Percentiles rank a stretch among this genome's conserved stretches.
phyloP scores from a whole-genome alignment of 1,284 basidiomycete genomes.

The Leucoagaricus sp. region DNA sequence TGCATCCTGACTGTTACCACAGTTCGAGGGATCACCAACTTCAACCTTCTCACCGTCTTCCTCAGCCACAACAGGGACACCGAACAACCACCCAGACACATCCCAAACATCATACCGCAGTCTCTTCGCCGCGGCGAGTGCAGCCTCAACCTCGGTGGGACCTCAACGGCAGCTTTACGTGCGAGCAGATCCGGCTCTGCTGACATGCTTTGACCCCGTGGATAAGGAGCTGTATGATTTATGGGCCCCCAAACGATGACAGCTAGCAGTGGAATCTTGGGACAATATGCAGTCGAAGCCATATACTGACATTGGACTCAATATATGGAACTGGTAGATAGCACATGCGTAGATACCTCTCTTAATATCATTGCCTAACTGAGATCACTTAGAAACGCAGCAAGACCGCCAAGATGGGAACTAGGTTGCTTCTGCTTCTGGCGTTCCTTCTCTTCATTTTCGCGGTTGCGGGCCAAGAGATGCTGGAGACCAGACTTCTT shows the following conservation, averaged over 20 bases:
- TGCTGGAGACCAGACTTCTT: slow-evolving; percentile 49
- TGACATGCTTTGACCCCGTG: slow-evolving; percentile 69
- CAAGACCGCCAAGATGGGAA: slow-evolving; percentile 38
- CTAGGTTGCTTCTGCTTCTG: slow-evolving; percentile 24
- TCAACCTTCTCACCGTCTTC: slow-evolving; percentile 38
- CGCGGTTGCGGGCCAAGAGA: slow-evolving; percentile 60
- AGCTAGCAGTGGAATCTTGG: neutral
- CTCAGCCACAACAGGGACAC: slow-evolving; percentile 23
- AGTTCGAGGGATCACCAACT: slow-evolving; percentile 28
- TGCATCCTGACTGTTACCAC: neutral
- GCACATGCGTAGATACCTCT: slow-evolving; percentile 3
- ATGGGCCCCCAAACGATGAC: slow-evolving; percentile 60
- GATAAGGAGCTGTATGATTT: slow-evolving; percentile 75
- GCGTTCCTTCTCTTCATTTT: slow-evolving; percentile 42
- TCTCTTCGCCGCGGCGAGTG: slow-evolving; percentile 25
- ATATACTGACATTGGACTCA: neutral
- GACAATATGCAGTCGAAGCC: neutral
- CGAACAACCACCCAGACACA: slow-evolving; percentile 24
- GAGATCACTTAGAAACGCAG: slow-evolving; percentile 57
- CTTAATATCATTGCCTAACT: slow-evolving; percentile 7
- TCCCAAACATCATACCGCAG: slow-evolving; percentile 29
- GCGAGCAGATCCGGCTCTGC: slow-evolving; percentile 61
- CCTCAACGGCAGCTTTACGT: slow-evolving; percentile 45
- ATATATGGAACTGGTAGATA: neutral
- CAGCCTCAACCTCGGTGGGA: neutral